Base-by-base conservation (phyloP, 2,329 filamentous ascomycete species). In the Coniochaeta pulveracea region DNA sequence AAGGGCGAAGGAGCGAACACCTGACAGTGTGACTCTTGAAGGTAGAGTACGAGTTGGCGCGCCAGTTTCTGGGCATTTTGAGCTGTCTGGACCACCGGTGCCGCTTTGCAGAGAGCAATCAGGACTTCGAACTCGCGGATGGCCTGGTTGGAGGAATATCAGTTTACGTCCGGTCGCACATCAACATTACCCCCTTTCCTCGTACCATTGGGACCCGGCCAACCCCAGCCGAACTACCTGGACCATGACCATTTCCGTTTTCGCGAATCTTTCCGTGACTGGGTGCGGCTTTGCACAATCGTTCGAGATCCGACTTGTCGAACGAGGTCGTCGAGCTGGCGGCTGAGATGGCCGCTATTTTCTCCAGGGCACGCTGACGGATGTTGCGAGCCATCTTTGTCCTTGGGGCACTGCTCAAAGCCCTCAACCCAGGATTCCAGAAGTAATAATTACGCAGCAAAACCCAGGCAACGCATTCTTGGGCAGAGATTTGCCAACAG, bases 101-200 rank as follows among this genome's bases (percentile, higher is more conserved):
- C 85, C 34, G 89, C 85, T 59, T 88, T 89, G 64, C 89, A 96
- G 17, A 98, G 68, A 26, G 91, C 85, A 17, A 96, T 62, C 17
- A 98, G 69, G 34, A 93, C 83, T 55, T 98, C 89, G 45, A 94
- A 80, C 64, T 98, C 93, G 48, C 84, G 79, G 34, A 88, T 76
- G 34, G 79, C 84, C 85, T 93, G 37, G 41, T 27, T 7, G 9
- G 30, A 17, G 37, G 3, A 21, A 14, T 21, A 21, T 42, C 33
- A 43, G 37, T 19, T 33, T 34, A 24, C 16, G 5, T n/a, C 10
- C n/a, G 14, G n/a, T 4, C n/a, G 14, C 5, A 12, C 9, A 16
- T 23, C 10, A 10, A 23, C 7, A 16, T 35, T 19, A 31, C 27
- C 27, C 10, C 26, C 18, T 33, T 24, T n/a, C 6, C 31, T 6